These are phyloP conservation scores for Sicyos edulis DNA, from an alignment of 306 rosid genomes.

Conservation along the genomic window DNA sequence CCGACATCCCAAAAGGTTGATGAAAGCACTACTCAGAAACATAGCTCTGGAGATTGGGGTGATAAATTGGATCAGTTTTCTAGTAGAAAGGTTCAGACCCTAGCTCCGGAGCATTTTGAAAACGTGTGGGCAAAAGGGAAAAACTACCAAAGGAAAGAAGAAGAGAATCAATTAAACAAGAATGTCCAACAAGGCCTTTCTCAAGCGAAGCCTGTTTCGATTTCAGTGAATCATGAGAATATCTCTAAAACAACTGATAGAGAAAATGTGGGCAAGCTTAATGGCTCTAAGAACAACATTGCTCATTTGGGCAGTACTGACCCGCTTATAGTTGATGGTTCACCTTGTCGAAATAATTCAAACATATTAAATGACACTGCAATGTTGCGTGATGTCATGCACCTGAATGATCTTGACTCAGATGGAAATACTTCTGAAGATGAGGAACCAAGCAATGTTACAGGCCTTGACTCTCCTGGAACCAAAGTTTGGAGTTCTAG, in stretches of 20 bases:
- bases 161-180: constrained; percentile 42
- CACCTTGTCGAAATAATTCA: constrained; percentile 30
- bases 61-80: constrained; percentile 75
- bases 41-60: constrained; percentile 83
- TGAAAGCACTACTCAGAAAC: constrained; percentile 40
- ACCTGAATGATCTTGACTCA: constrained; percentile 42
- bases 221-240: constrained; percentile 35
- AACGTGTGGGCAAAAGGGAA: constrained; percentile 91
- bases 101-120: constrained; percentile 95
- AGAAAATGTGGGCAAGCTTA: constrained; percentile 32
- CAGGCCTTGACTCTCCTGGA: constrained; percentile 92
- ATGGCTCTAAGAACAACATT: constrained; percentile 36
- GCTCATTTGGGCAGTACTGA: constrained; percentile 34
- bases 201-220: constrained; percentile 35
- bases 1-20: constrained; percentile 39
- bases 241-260: constrained; percentile 40
- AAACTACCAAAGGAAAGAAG: constrained; percentile 58
- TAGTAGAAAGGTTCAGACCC: constrained; percentile 75
- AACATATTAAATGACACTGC: constrained; percentile 32
- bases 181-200: constrained; percentile 37
- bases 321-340: constrained; percentile 29
- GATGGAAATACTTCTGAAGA: constrained; percentile 76
- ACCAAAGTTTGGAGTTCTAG: constrained; percentile 95
- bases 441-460: constrained; percentile 52
- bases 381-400: constrained; percentile 30